A percentile compares a stretch with the other conserved stretches of the same genome.
Conservation (phyloP, 345 rosid species). For the Bruguiera gymnorhiza region DNA sequence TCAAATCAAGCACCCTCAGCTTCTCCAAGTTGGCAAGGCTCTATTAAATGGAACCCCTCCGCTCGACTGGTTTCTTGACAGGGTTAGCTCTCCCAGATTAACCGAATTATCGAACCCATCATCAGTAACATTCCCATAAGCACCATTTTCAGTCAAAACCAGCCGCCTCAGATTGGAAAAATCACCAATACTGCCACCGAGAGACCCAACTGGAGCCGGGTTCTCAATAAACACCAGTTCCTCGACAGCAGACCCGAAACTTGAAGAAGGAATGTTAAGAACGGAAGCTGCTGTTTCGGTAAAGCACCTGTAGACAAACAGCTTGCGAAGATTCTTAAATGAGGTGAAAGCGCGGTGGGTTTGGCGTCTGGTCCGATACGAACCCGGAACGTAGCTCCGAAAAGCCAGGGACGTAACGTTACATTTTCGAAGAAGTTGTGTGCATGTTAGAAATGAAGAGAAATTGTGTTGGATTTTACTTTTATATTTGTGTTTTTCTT, state of each 20-base stretch:
- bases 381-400: slow-evolving; percentile 54
- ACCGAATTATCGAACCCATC: slow-evolving; percentile 31
- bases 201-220: slow-evolving; percentile 42
- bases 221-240: slow-evolving; percentile 60
- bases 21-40: slow-evolving; percentile 32
- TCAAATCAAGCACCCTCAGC: slow-evolving; percentile 48
- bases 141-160: slow-evolving; percentile 50
- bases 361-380: slow-evolving; percentile 54
- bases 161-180: slow-evolving; percentile 42
- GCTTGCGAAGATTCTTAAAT: slow-evolving; percentile 50
- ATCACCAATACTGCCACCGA: slow-evolving; percentile 33
- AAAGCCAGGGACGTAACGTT: too few relatives aligned
- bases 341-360: slow-evolving; percentile 26
- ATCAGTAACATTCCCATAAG: slow-evolving; percentile 44
- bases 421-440: too few relatives aligned
- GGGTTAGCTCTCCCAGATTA: slow-evolving; percentile 42
- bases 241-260: slow-evolving; percentile 42
- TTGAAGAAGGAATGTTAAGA: slow-evolving; percentile 28
- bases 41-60: slow-evolving; percentile 31
- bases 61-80: slow-evolving; percentile 49
- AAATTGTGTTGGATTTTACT: too few relatives aligned
- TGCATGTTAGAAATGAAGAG: too few relatives aligned
- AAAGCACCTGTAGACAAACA: slow-evolving; percentile 62
- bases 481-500: too few relatives aligned
- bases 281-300: slow-evolving; percentile 26